Percentiles rank a stretch among this genome's conserved stretches.
phyloP scores from a whole-genome alignment of 345 rosid species.

The Ricinus communis region DNA sequence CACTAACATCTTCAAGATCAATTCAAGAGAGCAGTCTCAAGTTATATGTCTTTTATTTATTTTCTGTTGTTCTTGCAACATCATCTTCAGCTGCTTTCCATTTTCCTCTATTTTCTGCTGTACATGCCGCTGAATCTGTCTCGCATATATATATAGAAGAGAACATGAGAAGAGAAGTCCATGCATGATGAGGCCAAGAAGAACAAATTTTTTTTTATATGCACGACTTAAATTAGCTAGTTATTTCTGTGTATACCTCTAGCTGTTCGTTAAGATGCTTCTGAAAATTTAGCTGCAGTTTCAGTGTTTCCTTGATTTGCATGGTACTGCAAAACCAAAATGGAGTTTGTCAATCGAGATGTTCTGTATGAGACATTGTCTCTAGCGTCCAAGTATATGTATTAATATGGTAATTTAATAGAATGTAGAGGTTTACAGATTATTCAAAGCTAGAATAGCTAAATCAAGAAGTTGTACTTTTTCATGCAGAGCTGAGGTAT shows the following conservation, averaged over 20 bases:
- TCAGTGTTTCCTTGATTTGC: constrained; percentile 68
- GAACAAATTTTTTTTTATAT: too few relatives aligned
- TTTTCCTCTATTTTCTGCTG: constrained; percentile 22
- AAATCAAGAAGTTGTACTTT: constrained; percentile 37
- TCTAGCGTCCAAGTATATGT: too few relatives aligned
- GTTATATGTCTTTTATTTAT: too few relatives aligned
- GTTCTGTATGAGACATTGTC: too few relatives aligned
- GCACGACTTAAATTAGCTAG: too few relatives aligned
- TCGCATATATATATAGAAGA: too few relatives aligned
- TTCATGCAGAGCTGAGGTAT: constrained; percentile 45
- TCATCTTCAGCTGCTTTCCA: constrained; percentile 21
- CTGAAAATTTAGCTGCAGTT: constrained; percentile 69
- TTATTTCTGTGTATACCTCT: constrained; percentile 43
- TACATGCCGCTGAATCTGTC: constrained; percentile 27
- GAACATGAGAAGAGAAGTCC: too few relatives aligned
- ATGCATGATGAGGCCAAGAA: too few relatives aligned
- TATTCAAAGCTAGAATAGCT: neutral
- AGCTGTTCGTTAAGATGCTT: constrained; percentile 79
- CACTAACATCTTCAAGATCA: too few relatives aligned
- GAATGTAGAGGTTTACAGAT: too few relatives aligned
- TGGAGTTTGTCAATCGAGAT: neutral
- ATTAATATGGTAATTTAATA: too few relatives aligned
- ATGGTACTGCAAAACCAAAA: constrained; percentile 41
- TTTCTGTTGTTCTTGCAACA: constrained; percentile 6
- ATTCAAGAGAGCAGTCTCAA: too few relatives aligned